These are phyloP conservation scores for Rhizopus delemar DNA, from an alignment of 371 early-diverging fungal species.

Conservation along the genomic window DNA sequence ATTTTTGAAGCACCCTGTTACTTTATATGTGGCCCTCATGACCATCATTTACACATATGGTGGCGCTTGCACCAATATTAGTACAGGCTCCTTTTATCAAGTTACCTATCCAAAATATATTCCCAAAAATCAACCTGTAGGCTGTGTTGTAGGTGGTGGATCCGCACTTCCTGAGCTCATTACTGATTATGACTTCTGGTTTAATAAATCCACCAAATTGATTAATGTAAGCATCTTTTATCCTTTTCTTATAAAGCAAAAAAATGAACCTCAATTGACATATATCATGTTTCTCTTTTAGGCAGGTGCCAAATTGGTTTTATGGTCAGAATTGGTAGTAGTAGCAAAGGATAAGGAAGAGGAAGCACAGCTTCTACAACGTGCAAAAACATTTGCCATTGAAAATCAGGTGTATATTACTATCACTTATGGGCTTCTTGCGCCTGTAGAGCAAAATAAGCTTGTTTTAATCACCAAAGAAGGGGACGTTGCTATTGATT, in stretches of 20 bases:
- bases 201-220: slow-evolving; percentile 23
- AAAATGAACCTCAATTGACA: neutral
- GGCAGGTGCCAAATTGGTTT: slow-evolving; percentile 47
- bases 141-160: slow-evolving; percentile 40
- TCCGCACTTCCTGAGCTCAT: slow-evolving; percentile 9
- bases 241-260: neutral
- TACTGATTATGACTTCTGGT: slow-evolving; percentile 30
- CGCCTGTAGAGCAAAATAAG: slow-evolving; percentile 39
- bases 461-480: slow-evolving; percentile 48
- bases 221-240: slow-evolving; percentile 18
- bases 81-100: slow-evolving; percentile 35
- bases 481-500: slow-evolving; percentile 50
- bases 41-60: slow-evolving; percentile 22
- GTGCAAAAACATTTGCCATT: slow-evolving; percentile 35
- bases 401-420: slow-evolving; percentile 45
- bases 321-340: slow-evolving; percentile 51
- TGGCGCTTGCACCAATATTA: slow-evolving; percentile 29
- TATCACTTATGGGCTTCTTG: slow-evolving; percentile 36
- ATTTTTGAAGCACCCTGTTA: slow-evolving; percentile 19
- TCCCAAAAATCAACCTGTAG: slow-evolving; percentile 32
- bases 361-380: slow-evolving; percentile 26
- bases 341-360: slow-evolving; percentile 20
- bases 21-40: slow-evolving; percentile 13
- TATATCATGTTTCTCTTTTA: neutral
- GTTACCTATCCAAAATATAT: slow-evolving; percentile 26